Base-by-base conservation (phyloP, 2,329 filamentous ascomycete genomes). In the Colletotrichum sublineola region DNA sequence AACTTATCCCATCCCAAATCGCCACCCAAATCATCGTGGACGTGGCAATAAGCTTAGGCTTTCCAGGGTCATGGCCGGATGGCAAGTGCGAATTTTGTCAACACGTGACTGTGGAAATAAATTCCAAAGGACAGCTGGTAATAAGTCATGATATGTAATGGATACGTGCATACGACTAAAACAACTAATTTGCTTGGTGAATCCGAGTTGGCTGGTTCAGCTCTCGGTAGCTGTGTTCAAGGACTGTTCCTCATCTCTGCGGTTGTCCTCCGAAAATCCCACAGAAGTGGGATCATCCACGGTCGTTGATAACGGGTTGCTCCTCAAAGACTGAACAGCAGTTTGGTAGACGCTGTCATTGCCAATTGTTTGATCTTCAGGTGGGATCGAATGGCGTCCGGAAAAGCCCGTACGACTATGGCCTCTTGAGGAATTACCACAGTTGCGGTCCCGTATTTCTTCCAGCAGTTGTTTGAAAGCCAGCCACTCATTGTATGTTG, bases 1-100 rank as follows among this genome's bases (percentile, higher is more conserved):
- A 31, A 57, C 50, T 58, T 53, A 33, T 71, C 56, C 56, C 63
- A 62, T 71, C 48, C 48, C 48, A 56, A 42, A 62, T 57, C 46
- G 56, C 50, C 68, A 62, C 53, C 33, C 3, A n/a, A 40, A 64
- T 24, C 12, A 31, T 14, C 36, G 31, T 55, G 29, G 12, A 52
- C 31, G 7, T 29, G 44, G 7, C 12, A 50, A 29, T 9, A 44
- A 55, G 42, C 48, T 53, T 24, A 36, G 38, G 6, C 12, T 11
- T 5, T 38, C 18, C 15, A n/a, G 20, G 24, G 40, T 44, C 24
- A 11, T 33, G 31, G 31, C 46, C 44, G 18, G 29, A n/a, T 65
- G 38, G 46, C 55, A 60, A 36, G 44, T 66, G 44, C 62, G 20
- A 29, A 70, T 53, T n/a, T 24, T 63, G 36, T 66, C 53, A 69